Evolutionary conservation across 2,329 filamentous ascomycete genomes (phyloP).

Genomic region (Nigrograna mackinnonii): DNA sequence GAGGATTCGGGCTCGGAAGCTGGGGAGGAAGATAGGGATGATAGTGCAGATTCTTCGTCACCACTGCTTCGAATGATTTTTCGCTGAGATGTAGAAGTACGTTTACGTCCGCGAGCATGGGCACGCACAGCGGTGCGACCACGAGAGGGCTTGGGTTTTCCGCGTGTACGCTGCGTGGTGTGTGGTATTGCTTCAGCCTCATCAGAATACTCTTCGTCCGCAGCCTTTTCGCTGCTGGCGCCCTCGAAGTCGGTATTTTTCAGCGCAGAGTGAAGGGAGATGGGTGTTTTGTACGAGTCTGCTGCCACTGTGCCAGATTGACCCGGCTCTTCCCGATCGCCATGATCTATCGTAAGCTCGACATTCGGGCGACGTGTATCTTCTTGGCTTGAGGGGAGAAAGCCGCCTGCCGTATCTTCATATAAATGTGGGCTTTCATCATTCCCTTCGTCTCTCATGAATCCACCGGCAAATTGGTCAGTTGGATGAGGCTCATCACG

Average conservation of each 20-base stretch:
- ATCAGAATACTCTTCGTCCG: conserved; percentile 25
- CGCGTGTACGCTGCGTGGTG: conserved; percentile 3
- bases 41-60: not conserved
- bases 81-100: conserved; percentile 8
- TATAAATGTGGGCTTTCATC: no score
- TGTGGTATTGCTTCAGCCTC: conserved; percentile 1
- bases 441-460: conserved; percentile 19
- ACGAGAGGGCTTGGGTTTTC: conserved; percentile 6
- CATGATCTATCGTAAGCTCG: conserved; percentile 36
- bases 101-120: conserved; percentile 17
- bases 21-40: not conserved
- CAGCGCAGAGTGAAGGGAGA: conserved; percentile 38
- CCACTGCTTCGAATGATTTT: conserved; percentile 1
- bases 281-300: conserved; percentile 28
- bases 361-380: conserved; percentile 19
- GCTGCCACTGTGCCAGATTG: conserved; percentile 9
- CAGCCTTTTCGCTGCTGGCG: conserved; percentile 4
- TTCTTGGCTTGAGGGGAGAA: conserved; percentile 42
- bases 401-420: conserved; percentile 38
- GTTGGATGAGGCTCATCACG: conserved; percentile 23
- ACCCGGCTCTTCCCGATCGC: conserved; percentile 18
- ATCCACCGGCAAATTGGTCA: conserved; percentile 14
- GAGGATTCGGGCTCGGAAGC: not conserved
- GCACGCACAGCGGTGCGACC: conserved; percentile 18
- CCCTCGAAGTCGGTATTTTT: conserved; percentile 11